phyloP scores from a whole-genome alignment of 306 rosid genomes.

The Prunus campanulata region DNA sequence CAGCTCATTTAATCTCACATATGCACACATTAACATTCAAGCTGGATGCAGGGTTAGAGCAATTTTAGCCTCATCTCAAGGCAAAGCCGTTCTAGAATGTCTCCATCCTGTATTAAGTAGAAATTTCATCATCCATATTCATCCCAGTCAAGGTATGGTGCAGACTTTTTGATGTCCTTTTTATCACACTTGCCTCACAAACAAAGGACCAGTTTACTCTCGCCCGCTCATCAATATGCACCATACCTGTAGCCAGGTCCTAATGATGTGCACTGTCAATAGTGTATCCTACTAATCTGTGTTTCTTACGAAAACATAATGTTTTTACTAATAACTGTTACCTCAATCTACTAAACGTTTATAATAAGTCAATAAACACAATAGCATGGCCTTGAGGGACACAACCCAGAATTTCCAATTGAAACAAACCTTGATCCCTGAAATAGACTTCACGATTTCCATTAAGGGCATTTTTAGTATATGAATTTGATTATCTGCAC shows the following conservation, averaged over 20 bases:
- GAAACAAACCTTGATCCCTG: conserved; percentile 88
- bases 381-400: neutral
- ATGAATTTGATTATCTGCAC: conserved; percentile 92
- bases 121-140: neutral
- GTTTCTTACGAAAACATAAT: neutral
- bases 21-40: neutral
- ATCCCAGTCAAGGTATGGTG: neutral
- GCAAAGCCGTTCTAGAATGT: no score
- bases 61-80: neutral
- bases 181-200: neutral
- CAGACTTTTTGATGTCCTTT: neutral
- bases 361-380: neutral
- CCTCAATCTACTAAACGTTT: neutral
- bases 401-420: neutral
- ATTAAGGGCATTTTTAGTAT: conserved; percentile 77
- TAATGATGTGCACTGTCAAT: neutral
- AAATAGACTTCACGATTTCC: conserved; percentile 82
- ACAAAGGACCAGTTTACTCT: neutral
- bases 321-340: neutral
- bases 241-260: neutral
- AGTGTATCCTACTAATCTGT: neutral
- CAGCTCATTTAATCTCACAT: neutral
- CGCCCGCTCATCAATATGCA: neutral
- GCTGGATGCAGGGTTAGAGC: neutral
- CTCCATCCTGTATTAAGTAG: neutral